These are phyloP conservation scores for Elsinoe australis DNA, from an alignment of 2,329 filamentous ascomycete genomes.

Conservation along the genomic window DNA sequence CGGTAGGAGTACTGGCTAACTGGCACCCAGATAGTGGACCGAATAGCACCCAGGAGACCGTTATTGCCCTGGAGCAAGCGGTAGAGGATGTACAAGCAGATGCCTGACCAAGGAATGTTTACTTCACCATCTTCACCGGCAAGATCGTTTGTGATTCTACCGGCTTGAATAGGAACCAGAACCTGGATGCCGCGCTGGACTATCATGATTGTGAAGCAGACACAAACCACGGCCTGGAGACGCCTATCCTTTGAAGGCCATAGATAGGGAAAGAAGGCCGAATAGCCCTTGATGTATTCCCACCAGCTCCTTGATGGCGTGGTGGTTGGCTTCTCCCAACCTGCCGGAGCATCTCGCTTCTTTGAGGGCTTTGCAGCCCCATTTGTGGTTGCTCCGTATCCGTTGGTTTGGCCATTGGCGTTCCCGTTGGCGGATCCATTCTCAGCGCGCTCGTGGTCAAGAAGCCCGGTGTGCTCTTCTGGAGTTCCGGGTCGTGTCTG, in stretches of 20 bases:
- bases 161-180: conserved; percentile 74
- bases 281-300: conserved; percentile 89
- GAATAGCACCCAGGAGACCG: conserved; percentile 72
- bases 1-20: conserved; percentile 96
- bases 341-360: conserved; percentile 45
- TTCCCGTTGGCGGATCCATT: conserved; percentile 38
- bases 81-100: conserved; percentile 68
- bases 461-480: conserved; percentile 57
- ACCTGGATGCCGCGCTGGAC: conserved; percentile 79
- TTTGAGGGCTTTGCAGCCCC: conserved; percentile 37
- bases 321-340: conserved; percentile 83
- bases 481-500: conserved; percentile 36
- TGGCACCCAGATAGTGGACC: conserved; percentile 87
- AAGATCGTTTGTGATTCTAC: conserved; percentile 68
- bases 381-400: conserved; percentile 45
- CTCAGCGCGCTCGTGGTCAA: conserved; percentile 40
- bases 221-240: conserved; percentile 68
- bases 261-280: conserved; percentile 89
- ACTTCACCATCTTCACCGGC: conserved; percentile 43
- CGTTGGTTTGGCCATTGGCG: conserved; percentile 37
- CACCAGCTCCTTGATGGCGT: conserved; percentile 87
- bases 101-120: conserved; percentile 63
- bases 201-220: conserved; percentile 75
- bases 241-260: conserved; percentile 78
- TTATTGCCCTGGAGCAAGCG: conserved; percentile 82